Evolutionary conservation across 352 stramenopile species (phyloP).

Genomic region (Globisporangium lucens): DNA sequence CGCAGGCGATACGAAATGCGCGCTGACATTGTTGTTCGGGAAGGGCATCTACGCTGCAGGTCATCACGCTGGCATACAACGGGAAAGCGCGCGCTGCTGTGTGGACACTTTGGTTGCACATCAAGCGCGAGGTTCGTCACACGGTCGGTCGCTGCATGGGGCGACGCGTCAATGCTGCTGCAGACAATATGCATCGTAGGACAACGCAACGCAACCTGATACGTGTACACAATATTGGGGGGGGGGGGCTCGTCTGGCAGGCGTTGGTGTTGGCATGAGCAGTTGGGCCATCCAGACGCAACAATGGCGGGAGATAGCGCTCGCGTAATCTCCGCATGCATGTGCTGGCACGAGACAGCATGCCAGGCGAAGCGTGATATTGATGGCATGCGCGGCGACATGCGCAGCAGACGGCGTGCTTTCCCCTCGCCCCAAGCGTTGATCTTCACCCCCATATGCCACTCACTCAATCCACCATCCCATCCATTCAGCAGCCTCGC

Average conservation of each 20-base stretch:
- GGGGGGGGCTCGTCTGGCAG: neutral
- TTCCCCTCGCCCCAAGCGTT: neutral
- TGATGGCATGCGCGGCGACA: neutral
- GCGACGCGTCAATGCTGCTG: neutral
- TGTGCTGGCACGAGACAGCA: neutral
- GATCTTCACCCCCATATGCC: neutral
- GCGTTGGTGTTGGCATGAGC: neutral
- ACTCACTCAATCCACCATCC: neutral
- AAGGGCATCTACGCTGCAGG: neutral
- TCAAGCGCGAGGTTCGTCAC: neutral
- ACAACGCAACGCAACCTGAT: neutral
- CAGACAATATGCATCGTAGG: neutral
- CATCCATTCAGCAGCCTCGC: neutral
- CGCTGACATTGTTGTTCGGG: neutral
- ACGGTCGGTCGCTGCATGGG: neutral
- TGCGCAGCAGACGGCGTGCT: neutral
- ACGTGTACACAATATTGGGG: neutral
- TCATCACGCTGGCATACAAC: neutral
- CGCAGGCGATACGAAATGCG: neutral
- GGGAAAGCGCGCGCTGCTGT: too few species aligned
- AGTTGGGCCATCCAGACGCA: conserved; percentile 2
- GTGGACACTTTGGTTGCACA: neutral
- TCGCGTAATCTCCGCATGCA: neutral
- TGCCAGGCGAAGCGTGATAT: neutral
- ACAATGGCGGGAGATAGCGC: neutral